These are phyloP conservation scores for Beauveria rudraprayagi DNA, from an alignment of 2,329 filamentous ascomycete species.

Conservation along the genomic window DNA sequence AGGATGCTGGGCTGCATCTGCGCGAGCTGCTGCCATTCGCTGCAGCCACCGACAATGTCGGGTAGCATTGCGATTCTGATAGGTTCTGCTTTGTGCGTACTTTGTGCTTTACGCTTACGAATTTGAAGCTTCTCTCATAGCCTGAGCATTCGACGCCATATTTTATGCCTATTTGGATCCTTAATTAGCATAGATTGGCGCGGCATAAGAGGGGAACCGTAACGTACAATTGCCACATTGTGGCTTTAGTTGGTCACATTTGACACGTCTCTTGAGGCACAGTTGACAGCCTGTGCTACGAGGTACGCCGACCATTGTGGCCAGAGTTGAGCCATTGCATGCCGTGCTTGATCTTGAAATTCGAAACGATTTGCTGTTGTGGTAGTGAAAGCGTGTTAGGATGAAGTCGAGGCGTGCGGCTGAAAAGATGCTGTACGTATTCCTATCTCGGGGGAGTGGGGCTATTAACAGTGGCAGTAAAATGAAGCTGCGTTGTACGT, in stretches of 20 bases:
- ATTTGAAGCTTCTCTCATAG: constrained; percentile 32
- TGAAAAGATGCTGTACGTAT: too few relatives aligned
- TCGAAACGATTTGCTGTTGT: not conserved
- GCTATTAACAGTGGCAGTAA: too few relatives aligned
- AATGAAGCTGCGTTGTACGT: too few relatives aligned
- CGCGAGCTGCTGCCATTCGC: constrained; percentile 10
- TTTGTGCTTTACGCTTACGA: constrained; percentile 31
- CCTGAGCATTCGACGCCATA: constrained; percentile 32
- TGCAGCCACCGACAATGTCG: not conserved
- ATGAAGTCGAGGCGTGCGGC: not conserved
- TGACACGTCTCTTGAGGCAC: constrained; percentile 32
- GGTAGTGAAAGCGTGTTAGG: not conserved
- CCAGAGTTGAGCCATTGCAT: not conserved
- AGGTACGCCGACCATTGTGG: constrained; percentile 16
- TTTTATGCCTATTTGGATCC: constrained; percentile 14
- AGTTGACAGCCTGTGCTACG: constrained; percentile 25
- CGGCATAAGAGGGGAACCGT: not conserved
- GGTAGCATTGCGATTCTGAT: constrained; percentile 12
- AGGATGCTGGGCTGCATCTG: constrained; percentile 12
- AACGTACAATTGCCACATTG: constrained; percentile 28
- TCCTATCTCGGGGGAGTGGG: too few relatives aligned
- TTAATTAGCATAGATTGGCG: not conserved
- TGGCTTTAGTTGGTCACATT: constrained; percentile 38
- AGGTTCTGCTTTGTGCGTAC: constrained; percentile 19
- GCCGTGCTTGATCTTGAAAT: not conserved